Evolutionary conservation across 495 filamentous ascomycete species (phyloP).

Genomic region (Lophiotrema nucula): DNA sequence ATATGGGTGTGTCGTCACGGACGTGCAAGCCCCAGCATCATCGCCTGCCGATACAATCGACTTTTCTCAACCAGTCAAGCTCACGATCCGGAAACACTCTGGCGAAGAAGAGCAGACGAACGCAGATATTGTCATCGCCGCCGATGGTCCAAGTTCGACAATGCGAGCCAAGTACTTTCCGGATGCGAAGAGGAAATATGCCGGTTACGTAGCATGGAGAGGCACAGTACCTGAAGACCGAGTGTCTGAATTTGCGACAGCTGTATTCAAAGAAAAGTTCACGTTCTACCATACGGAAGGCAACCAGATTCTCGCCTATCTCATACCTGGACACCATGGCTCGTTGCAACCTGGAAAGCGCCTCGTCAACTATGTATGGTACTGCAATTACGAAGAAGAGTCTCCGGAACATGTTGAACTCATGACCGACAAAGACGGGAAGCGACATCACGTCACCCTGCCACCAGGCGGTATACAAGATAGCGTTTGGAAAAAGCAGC

Average conservation of each 20-base stretch:
- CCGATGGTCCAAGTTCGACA: too few species aligned
- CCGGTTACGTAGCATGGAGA: too few species aligned
- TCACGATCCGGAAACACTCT: too few species aligned
- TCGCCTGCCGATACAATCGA: slow-evolving; percentile 3
- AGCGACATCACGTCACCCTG: slow-evolving; percentile 46
- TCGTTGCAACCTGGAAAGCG: slow-evolving; percentile 43
- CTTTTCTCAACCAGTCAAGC: too few species aligned
- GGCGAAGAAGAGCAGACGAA: too few species aligned
- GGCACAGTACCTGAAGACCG: too few species aligned
- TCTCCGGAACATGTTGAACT: slow-evolving; percentile 48
- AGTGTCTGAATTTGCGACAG: too few species aligned
- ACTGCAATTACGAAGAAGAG: slow-evolving; percentile 47
- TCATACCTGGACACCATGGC: slow-evolving; percentile 42
- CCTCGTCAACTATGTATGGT: slow-evolving; percentile 58
- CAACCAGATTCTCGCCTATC: slow-evolving; percentile 52
- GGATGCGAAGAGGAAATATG: too few species aligned
- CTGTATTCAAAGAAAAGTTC: slow-evolving; percentile 14
- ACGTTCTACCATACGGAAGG: slow-evolving; percentile 27
- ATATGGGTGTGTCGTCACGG: slow-evolving; percentile 49
- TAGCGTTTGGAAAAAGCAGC: too few species aligned
- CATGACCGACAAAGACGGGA: slow-evolving; percentile 52
- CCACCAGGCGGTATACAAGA: too few species aligned
- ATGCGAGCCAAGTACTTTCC: too few species aligned
- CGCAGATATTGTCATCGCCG: too few species aligned
- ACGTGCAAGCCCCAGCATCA: neutral